These are phyloP conservation scores for Solanum sitiens DNA, from an alignment of 257 asterid species.

Conservation along the genomic window DNA sequence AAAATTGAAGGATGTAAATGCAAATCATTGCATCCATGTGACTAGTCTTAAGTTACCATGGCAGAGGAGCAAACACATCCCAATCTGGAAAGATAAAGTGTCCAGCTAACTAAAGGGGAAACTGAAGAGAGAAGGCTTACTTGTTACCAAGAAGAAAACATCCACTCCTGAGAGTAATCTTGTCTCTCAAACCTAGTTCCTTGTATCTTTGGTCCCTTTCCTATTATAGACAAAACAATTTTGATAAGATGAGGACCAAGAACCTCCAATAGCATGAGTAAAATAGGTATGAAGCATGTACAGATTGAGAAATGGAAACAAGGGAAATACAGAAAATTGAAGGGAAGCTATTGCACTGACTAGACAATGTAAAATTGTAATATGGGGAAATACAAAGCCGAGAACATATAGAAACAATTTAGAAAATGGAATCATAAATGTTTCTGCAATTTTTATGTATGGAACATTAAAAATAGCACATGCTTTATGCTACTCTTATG, in stretches of 20 bases:
- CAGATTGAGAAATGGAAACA: background rate
- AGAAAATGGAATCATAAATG: background rate
- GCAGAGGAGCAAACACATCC: background rate
- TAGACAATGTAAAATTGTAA: background rate
- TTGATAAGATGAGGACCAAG: background rate
- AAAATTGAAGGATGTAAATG: background rate
- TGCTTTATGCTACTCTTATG: background rate
- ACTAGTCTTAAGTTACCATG: background rate
- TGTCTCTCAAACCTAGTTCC: slow-evolving; percentile 92
- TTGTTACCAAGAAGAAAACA: slow-evolving; percentile 90
- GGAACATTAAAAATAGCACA: background rate
- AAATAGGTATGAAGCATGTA: background rate
- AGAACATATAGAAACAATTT: background rate
- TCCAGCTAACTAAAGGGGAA: background rate
- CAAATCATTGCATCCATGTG: background rate
- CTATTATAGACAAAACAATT: slow-evolving; percentile 19
- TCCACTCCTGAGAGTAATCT: slow-evolving; percentile 93
- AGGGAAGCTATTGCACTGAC: background rate
- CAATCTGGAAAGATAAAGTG: background rate
- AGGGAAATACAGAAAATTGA: background rate
- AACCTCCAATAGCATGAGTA: background rate
- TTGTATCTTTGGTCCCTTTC: slow-evolving; percentile 95
- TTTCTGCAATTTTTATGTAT: background rate
- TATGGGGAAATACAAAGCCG: background rate
- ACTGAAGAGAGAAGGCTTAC: slow-evolving; percentile 29